Evolutionary conservation across 345 rosid genomes (phyloP).

Genomic region (Triadica sebifera): DNA sequence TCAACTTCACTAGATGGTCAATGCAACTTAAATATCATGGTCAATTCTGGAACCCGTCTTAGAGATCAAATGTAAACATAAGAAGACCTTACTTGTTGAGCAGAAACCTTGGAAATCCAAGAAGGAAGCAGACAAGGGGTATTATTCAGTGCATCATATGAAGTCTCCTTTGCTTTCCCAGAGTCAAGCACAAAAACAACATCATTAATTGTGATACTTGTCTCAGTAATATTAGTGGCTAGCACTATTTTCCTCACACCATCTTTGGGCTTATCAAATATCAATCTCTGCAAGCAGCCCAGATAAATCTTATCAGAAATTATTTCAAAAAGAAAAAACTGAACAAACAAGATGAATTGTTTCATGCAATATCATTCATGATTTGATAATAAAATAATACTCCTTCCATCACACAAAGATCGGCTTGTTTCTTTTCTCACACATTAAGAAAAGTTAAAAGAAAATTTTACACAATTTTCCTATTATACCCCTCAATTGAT

Average conservation of each 20-base stretch:
- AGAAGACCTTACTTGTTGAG: conserved; percentile 68
- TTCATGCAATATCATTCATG: background rate
- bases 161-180: conserved; percentile 95
- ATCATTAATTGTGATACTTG: conserved; percentile 91
- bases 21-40: conserved; percentile 5
- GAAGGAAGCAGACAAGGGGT: conserved; percentile 94
- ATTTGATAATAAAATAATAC: background rate
- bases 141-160: conserved; percentile 91
- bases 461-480: too few species aligned
- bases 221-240: conserved; percentile 93
- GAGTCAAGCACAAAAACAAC: conserved; percentile 87
- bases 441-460: too few species aligned
- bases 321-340: conserved; percentile 6
- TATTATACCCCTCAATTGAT: too few species aligned
- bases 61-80: conserved; percentile 9
- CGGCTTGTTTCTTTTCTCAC: too few species aligned
- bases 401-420: too few species aligned
- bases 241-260: conserved; percentile 88
- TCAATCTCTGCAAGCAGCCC: conserved; percentile 61
- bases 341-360: conserved; percentile 11
- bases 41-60: background rate
- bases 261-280: conserved; percentile 74
- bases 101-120: conserved; percentile 94
- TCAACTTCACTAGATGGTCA: background rate
- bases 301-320: conserved; percentile 13